Conservation (phyloP, 768 basidiomycete species). For the Mycena galericulata region DNA sequence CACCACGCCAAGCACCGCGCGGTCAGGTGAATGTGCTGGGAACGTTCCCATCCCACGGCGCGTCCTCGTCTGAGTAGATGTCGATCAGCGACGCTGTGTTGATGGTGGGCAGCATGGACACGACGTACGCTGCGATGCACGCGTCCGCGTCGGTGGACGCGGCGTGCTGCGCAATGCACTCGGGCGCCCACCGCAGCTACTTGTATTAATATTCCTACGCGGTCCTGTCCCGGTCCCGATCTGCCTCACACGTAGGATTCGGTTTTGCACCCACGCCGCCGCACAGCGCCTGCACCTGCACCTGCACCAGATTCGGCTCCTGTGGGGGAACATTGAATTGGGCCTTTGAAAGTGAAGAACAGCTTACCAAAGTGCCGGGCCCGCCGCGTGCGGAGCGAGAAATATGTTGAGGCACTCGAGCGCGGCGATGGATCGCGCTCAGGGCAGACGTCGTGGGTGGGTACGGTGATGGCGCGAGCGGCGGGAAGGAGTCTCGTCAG, state of each 20-base stretch:
- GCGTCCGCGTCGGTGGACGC: slow-evolving; percentile 76
- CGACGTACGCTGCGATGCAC: slow-evolving; percentile 73
- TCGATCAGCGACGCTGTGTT: slow-evolving; percentile 80
- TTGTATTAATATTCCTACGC: too few species aligned
- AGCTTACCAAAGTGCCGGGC: slow-evolving; percentile 66
- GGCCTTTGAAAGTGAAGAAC: not conserved
- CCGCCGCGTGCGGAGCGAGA: slow-evolving; percentile 64
- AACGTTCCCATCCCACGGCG: slow-evolving; percentile 87
- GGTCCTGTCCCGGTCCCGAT: too few species aligned
- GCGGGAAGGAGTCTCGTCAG: slow-evolving; percentile 88
- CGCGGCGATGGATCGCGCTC: slow-evolving; percentile 86
- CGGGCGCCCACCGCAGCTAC: too few species aligned
- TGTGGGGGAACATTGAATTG: slow-evolving; percentile 36
- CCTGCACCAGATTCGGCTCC: slow-evolving; percentile 71
- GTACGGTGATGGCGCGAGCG: slow-evolving; percentile 77
- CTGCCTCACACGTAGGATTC: slow-evolving; percentile 74
- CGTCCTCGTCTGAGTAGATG: slow-evolving; percentile 90
- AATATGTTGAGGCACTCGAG: slow-evolving; percentile 93
- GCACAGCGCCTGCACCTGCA: slow-evolving; percentile 72
- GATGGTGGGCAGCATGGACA: slow-evolving; percentile 69
- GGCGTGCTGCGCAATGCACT: slow-evolving; percentile 82
- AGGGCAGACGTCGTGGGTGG: slow-evolving; percentile 92
- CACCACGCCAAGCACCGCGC: too few species aligned
- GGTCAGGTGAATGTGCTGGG: too few species aligned
- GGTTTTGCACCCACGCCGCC: slow-evolving; percentile 63